Evolutionary conservation across 2,329 filamentous ascomycete genomes (phyloP), one percentile per base, ranked within the genome.

Genomic region (Sordariomycetes sp.): DNA sequence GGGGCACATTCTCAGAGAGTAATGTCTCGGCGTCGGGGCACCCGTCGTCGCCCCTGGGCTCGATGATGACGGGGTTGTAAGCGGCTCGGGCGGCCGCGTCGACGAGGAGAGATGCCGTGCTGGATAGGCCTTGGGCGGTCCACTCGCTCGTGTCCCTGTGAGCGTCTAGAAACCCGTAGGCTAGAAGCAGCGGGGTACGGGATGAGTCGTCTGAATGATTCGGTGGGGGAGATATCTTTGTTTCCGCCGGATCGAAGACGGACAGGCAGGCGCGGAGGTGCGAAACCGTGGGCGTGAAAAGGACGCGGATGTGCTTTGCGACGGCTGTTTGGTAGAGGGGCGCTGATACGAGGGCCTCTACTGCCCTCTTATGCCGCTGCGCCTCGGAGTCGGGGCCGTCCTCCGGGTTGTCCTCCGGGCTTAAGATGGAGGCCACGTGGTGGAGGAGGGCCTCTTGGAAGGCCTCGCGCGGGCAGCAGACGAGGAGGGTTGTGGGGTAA

Each of bases 211-310:
- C 12, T 36, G 52, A 24, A 58, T 60, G 55, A 61, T 60, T 60
- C 13, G 73, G 72, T 2, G 76, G 76, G 2, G 70, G 59, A 0
- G 68, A 60, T 0, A 74, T 63, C 17, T 62, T 67, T 10, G 73
- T 72, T 57, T 72, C 66, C 1, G 63, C 61, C 2, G 68, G 61
- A 20, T 70, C 70, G 59, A 81, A 78, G 55, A 81, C 76, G 50
- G 86, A 76, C 20, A 96, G 76, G 64, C 86, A 89, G 39, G 89
- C 89, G 57, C 89, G 85, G 7, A 96, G 79, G 67, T 88, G 84
- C 24, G 87, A 83, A 57, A 94, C 78, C 2, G 86, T 89, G 0
- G 89, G 83, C 57, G 83, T 80, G 70, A 95, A 96, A 39, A 81
- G 72, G 10, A 91, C 69, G 57, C 80, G 81, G 61, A 95, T 78